phyloP scores from a whole-genome alignment of 257 asterid species.

The Primulina tabacum region DNA sequence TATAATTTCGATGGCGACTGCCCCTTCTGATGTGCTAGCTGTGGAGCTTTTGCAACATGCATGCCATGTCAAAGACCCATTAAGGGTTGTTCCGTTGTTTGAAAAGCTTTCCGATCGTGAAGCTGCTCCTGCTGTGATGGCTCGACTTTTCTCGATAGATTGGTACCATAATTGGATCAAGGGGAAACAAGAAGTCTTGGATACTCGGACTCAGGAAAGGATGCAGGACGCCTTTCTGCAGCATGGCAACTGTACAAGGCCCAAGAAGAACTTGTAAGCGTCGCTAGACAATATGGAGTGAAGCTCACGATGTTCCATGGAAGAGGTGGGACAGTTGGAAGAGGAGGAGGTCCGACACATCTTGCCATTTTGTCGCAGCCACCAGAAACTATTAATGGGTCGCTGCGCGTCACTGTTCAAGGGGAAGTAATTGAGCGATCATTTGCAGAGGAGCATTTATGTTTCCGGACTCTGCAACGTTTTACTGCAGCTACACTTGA shows the following conservation, averaged over 20 bases:
- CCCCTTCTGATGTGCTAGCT: slow-evolving; percentile 94
- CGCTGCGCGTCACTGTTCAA: slow-evolving; percentile 92
- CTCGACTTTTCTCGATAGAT: slow-evolving; percentile 79
- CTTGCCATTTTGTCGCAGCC: slow-evolving; percentile 96
- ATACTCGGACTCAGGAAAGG: slow-evolving; percentile 95
- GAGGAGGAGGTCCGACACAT: slow-evolving; percentile 98
- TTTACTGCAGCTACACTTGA: slow-evolving; percentile 98
- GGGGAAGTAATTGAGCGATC: slow-evolving; percentile 94
- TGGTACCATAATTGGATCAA: slow-evolving; percentile 78
- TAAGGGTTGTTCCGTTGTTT: slow-evolving; percentile 82
- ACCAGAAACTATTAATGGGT: slow-evolving; percentile 84
- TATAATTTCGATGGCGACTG: slow-evolving; percentile 90
- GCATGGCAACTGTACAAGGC: slow-evolving; percentile 96
- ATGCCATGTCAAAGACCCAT: slow-evolving; percentile 65
- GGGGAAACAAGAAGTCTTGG: slow-evolving; percentile 94
- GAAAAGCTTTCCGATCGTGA: slow-evolving; percentile 95
- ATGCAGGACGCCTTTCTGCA: slow-evolving; percentile 94
- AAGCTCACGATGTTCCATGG: slow-evolving; percentile 94
- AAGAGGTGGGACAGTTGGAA: slow-evolving; percentile 87
- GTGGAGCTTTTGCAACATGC: slow-evolving; percentile 90
- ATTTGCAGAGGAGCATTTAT: slow-evolving; percentile 90
- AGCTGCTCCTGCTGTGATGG: slow-evolving; percentile 83
- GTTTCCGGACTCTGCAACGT: slow-evolving; percentile 90
- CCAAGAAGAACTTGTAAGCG: slow-evolving; percentile 86
- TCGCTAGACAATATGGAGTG: slow-evolving; percentile 76